Evolutionary conservation across 495 filamentous ascomycete species (phyloP), one percentile per base, ranked within the genome.

Genomic region (Rusavskia elegans): DNA sequence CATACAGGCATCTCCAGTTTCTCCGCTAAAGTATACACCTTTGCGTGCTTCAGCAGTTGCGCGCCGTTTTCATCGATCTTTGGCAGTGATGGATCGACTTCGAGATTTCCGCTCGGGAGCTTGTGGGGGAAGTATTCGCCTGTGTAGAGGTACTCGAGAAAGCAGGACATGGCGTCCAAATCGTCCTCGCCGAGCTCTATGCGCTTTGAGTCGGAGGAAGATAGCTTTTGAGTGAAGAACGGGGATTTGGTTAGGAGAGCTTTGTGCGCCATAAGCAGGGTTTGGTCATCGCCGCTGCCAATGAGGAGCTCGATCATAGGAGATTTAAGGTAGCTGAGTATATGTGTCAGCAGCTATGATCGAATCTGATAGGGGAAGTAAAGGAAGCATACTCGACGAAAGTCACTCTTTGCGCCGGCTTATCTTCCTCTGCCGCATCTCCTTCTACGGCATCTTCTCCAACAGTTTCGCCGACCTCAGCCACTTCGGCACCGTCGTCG

Each of bases 131-230:
- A 87, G 73, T 95, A 95, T 64, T 97, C 86, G 64, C 78, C 79
- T 1, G 86, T 94, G 68, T 97, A 97, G 30, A 93, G 79, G 67
- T 83, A 97, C 69, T 95, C 84, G 59, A 97, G 78, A 61, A 94
- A 88, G 67, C 80, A 89, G 32, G 85, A 81, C 52, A 89, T 82
- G 35, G 89, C 85, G 54, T 89, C 84, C 27, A 92, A 67, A 58
- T 90, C 77, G 55, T 87, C 83, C 55, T 73, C 69, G 0, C 73
- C 63, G 35, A 95, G 81, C 37, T 81, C 67, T 57, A 95, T 80
- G 49, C 67, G 76, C 70, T 50, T 79, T 81, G 64, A 78, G 68
- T 10, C 59, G 23, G 16, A 23, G 1, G 46, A 32, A 9, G 69
- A 64, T 56, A 82, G 80, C 2, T 71, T 66, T 17, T 80, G 74